These are phyloP conservation scores for Phylloporus rhodoxanthus DNA, from an alignment of 768 basidiomycete species.

Conservation along the genomic window DNA sequence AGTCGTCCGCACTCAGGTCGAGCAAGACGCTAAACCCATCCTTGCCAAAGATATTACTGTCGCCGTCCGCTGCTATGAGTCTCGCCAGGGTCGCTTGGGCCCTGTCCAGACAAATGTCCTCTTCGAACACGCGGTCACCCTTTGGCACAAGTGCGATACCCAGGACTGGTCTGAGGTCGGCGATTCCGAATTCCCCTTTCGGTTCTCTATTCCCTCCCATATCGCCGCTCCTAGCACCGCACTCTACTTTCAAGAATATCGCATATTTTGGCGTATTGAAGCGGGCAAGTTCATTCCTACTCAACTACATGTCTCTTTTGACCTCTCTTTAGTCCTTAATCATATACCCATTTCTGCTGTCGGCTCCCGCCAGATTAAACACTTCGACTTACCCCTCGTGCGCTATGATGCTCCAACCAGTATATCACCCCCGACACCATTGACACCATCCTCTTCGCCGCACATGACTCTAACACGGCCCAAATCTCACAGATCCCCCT, in stretches of 20 bases:
- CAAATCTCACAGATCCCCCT: slow-evolving; percentile 51
- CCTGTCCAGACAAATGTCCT: slow-evolving; percentile 56
- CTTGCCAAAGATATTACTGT: slow-evolving; percentile 62
- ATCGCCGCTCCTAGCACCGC: slow-evolving; percentile 63
- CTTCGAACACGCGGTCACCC: slow-evolving; percentile 57
- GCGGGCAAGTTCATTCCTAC: slow-evolving; percentile 49
- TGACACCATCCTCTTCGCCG: slow-evolving; percentile 32
- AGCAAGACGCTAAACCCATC: slow-evolving; percentile 64
- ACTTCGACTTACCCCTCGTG: slow-evolving; percentile 66
- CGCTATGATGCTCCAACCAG: slow-evolving; percentile 58
- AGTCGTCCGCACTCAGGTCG: slow-evolving; percentile 69
- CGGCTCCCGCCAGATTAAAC: slow-evolving; percentile 61
- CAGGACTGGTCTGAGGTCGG: slow-evolving; percentile 56
- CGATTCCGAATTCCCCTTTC: slow-evolving; percentile 65
- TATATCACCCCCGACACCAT: slow-evolving; percentile 32
- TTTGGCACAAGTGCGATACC: slow-evolving; percentile 64
- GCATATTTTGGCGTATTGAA: slow-evolving; percentile 79
- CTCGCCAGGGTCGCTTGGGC: slow-evolving; percentile 57
- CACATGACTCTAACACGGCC: slow-evolving; percentile 38
- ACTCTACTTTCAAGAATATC: slow-evolving; percentile 65
- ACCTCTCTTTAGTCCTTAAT: slow-evolving; percentile 48
- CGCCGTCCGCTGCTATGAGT: slow-evolving; percentile 80
- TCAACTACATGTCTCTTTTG: slow-evolving; percentile 12
- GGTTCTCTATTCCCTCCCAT: slow-evolving; percentile 58
- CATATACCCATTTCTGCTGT: slow-evolving; percentile 61